A percentile compares a stretch with the other conserved stretches of the same genome.
Conservation (phyloP, 2,329 filamentous ascomycete genomes). For the Zasmidium angulare region DNA sequence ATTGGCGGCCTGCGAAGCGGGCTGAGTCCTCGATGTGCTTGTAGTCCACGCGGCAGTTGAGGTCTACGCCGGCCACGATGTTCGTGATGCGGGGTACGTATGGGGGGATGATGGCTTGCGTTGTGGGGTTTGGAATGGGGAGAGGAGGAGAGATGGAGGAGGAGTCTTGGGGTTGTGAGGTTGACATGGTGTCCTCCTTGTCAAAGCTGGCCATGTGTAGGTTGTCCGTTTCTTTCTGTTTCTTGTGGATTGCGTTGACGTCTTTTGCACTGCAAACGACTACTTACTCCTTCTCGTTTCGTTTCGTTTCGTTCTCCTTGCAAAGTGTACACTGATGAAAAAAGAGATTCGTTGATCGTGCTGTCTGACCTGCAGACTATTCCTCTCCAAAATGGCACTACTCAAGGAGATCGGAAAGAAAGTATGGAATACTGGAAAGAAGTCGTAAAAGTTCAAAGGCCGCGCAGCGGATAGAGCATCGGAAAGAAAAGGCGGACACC, state of each 20-base stretch:
- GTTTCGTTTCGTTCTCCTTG: neutral
- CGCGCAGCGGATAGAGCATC: neutral
- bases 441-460: neutral
- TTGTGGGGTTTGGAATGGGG: no score
- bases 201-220: neutral
- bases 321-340: neutral
- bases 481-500: no score
- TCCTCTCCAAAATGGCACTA: no score
- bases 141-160: no score
- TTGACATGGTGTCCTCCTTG: neutral
- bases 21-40: conserved; percentile 87
- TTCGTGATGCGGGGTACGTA: conserved; percentile 50
- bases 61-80: conserved; percentile 87
- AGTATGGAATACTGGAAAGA: neutral
- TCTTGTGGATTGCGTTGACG: neutral
- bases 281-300: neutral
- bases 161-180: neutral
- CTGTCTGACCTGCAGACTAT: neutral
- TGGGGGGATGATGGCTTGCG: neutral
- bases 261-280: neutral
- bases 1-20: conserved; percentile 85
- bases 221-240: neutral
- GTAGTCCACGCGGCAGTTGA: conserved; percentile 83
- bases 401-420: neutral
- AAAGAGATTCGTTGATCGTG: neutral